Conservation (phyloP, 2,329 filamentous ascomycete species). For the Sodiomyces alkalinus region DNA sequence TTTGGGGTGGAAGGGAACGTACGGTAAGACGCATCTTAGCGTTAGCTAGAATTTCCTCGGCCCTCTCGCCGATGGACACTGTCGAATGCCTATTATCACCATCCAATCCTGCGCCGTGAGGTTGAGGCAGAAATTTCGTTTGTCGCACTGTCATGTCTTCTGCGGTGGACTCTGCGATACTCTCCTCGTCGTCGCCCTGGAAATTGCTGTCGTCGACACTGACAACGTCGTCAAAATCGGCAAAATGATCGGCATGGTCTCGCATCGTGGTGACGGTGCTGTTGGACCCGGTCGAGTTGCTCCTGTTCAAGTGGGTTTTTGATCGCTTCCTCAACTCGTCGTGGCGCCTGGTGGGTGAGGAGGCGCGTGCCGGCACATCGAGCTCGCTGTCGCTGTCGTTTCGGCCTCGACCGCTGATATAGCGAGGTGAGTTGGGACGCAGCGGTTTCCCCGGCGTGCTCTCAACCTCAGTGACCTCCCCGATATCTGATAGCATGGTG, state of each 20-base stretch:
- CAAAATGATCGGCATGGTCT: constrained; percentile 32
- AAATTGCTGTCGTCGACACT: constrained; percentile 52
- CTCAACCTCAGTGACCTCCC: constrained; percentile 39
- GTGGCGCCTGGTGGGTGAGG: constrained; percentile 28
- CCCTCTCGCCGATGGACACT: constrained; percentile 61
- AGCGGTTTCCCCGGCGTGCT: constrained; percentile 28
- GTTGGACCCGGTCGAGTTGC: constrained; percentile 42
- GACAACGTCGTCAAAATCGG: constrained; percentile 44
- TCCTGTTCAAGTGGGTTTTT: constrained; percentile 28
- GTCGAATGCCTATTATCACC: constrained; percentile 48
- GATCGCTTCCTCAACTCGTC: constrained; percentile 29
- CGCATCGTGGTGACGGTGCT: constrained; percentile 43
- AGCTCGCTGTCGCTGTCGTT: constrained; percentile 13
- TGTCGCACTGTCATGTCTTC: constrained; percentile 26
- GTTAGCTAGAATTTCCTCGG: constrained; percentile 82
- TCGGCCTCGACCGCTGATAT: too few species aligned
- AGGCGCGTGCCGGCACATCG: constrained; percentile 9
- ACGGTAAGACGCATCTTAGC: constrained; percentile 82
- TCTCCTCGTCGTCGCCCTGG: constrained; percentile 53
- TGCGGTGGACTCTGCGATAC: constrained; percentile 40
- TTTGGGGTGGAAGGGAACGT: too few species aligned
- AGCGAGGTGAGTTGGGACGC: constrained; percentile 20
- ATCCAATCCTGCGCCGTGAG: constrained; percentile 11
- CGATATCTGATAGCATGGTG: constrained; percentile 54
- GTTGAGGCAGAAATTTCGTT: constrained; percentile 11